A percentile compares a stretch with the other conserved stretches of the same genome.
Evolutionary conservation across 2,329 filamentous ascomycete genomes (phyloP).

Genomic region (Colletotrichum liriopes): DNA sequence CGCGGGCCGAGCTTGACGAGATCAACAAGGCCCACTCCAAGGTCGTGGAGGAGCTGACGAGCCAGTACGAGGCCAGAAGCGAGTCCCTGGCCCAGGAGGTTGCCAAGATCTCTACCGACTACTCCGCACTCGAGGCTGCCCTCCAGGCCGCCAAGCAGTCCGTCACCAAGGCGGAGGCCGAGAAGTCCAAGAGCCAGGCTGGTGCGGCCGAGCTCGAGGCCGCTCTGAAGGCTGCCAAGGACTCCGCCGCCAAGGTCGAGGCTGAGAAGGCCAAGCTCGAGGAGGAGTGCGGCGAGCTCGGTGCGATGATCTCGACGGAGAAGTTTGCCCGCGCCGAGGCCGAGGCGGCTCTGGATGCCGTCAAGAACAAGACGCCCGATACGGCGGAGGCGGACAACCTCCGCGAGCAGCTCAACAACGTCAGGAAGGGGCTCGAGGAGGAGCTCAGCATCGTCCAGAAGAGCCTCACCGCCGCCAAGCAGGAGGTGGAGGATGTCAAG

Average conservation of each 20-base stretch:
- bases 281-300: conserved; percentile 65
- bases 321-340: conserved; percentile 74
- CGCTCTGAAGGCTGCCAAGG: conserved; percentile 54
- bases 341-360: conserved; percentile 73
- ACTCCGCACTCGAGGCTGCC: conserved; percentile 52
- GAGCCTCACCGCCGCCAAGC: conserved; percentile 56
- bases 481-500: conserved; percentile 49
- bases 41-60: conserved; percentile 58
- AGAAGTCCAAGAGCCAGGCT: conserved; percentile 61
- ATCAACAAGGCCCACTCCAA: conserved; percentile 55
- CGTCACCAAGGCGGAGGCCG: conserved; percentile 50
- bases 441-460: conserved; percentile 54
- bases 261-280: conserved; percentile 61
- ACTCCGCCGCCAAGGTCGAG: conserved; percentile 51
- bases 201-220: conserved; percentile 65
- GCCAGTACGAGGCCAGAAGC: conserved; percentile 55
- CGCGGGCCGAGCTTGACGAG: conserved; percentile 62
- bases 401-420: conserved; percentile 63
- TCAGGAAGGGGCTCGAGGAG: conserved; percentile 64
- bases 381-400: conserved; percentile 69
- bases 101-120: conserved; percentile 51
- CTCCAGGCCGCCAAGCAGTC: conserved; percentile 54
- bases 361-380: conserved; percentile 68
- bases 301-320: conserved; percentile 69
- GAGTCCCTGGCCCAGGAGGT: conserved; percentile 49